A percentile compares a stretch with the other conserved stretches of the same genome.
Conservation (phyloP, 2,329 filamentous ascomycete genomes). For the Ceratocystis variospora region DNA sequence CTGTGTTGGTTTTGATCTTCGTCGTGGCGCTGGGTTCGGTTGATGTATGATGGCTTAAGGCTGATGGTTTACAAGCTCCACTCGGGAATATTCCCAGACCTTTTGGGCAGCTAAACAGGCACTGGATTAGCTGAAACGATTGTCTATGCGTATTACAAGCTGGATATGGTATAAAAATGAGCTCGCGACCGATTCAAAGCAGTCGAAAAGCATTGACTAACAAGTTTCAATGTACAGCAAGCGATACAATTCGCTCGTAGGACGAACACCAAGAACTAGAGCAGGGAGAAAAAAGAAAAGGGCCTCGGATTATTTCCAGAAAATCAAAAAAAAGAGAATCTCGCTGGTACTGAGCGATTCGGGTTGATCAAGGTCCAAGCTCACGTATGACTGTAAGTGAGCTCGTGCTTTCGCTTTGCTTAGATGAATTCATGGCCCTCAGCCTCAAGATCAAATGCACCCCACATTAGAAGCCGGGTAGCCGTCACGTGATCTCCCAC, state of each 20-base stretch:
- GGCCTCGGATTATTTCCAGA: not conserved
- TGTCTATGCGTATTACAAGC: not conserved
- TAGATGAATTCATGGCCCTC: not conserved
- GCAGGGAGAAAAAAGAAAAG: too few relatives aligned
- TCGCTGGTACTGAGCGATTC: not conserved
- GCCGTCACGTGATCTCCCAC: too few relatives aligned
- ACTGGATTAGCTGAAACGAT: not conserved
- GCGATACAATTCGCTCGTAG: not conserved
- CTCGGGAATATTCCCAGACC: not conserved
- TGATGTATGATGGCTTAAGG: not conserved
- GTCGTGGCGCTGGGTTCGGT: not conserved
- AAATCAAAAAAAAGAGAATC: not conserved
- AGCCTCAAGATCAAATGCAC: not conserved
- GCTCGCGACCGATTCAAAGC: not conserved
- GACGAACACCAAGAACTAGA: not conserved
- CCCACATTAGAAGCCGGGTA: not conserved
- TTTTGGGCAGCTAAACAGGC: slow-evolving; percentile 2
- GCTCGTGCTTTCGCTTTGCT: not conserved
- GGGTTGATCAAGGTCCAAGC: not conserved
- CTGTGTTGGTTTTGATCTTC: not conserved
- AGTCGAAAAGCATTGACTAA: not conserved
- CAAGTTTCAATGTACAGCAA: not conserved
- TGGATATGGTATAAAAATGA: not conserved
- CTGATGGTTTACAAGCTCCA: not conserved
- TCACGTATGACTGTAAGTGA: not conserved